Base-by-base conservation (phyloP, 2,329 filamentous ascomycete genomes). In the Fusarium kyushuense region DNA sequence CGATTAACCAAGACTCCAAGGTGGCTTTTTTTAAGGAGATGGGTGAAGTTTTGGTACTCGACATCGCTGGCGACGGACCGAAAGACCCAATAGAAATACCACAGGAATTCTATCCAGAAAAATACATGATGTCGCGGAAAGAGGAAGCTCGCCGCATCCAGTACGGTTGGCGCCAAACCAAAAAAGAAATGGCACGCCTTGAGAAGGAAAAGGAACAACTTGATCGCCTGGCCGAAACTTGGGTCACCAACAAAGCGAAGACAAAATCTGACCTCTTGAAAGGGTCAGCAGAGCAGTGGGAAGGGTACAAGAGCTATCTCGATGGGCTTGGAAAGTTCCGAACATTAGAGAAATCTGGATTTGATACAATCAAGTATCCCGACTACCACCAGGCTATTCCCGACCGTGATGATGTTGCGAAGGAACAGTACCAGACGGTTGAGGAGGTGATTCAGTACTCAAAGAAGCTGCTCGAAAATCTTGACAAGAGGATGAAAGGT, bases 41-140 rank as follows among this genome's bases (percentile, higher is more conserved):
- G 60, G 83, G 83, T 6, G 84, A 87, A n/a, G 79, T 87, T 5
- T 68, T 88, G 25, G 80, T 81, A 10, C 78, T 88, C 36, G 80
- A 81, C 42, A 72, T 88, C 14, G 77, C 78, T 17, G 79, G 79
- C 4, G 76, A 79, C 6, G 82, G 81, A 3, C 77, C 82, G 6
- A 72, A 76, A 10, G 80, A 81, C 43, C 79, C 79, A 4, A 78
- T 86, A 41, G 83, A 86, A 5, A 82, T 88, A 33, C 86, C 86
- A 8, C 75, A 77, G 41, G 76, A 82, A 14, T 82, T 87, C 63
- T 87, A 86, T 67, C 82, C 84, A 1, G 86, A 88, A 72, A 82
- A 80, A n/a, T 88, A 87, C 58, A 74, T 86, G 52, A 76, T 78
- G 47, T 75, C 70, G 13, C 80, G 82, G 16, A 82, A 81, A 55